A percentile compares a stretch with the other conserved stretches of the same genome.
Conservation (phyloP, 345 rosid genomes). For the Cardamine resedifolia region DNA sequence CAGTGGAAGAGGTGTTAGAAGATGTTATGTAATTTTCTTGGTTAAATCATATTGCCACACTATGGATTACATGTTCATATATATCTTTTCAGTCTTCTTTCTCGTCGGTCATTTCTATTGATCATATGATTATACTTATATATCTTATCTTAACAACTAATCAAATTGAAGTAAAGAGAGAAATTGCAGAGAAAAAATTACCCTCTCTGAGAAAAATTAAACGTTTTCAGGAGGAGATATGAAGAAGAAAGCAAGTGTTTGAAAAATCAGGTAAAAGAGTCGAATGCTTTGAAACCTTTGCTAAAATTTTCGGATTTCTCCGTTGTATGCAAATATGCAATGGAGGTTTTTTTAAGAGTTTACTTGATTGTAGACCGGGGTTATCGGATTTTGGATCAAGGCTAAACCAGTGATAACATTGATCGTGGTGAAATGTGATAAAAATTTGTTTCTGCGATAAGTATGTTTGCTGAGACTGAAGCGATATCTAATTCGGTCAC, state of each 20-base stretch:
- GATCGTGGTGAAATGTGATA: no score
- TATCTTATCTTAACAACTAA: background rate
- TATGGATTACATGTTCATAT: slow-evolving; percentile 26
- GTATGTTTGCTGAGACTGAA: no score
- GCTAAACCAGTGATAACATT: background rate
- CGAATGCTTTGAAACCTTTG: background rate
- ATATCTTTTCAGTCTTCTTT: background rate
- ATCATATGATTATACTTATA: background rate
- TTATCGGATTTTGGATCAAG: background rate
- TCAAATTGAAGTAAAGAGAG: background rate
- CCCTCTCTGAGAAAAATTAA: background rate
- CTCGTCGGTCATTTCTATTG: background rate
- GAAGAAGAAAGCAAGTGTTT: no score
- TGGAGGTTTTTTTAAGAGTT: no score
- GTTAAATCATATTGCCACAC: slow-evolving; percentile 8
- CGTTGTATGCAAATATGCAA: no score
- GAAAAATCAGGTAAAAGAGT: no score
- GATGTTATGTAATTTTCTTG: slow-evolving; percentile 5
- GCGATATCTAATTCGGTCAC: no score
- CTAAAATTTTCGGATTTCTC: no score
- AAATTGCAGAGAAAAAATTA: background rate
- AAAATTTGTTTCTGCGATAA: no score
- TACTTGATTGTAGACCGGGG: no score
- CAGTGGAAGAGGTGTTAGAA: slow-evolving; percentile 4
- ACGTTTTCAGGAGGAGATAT: background rate